These are phyloP conservation scores for Gossypium raimondii DNA, from an alignment of 345 rosid genomes.

Conservation along the genomic window DNA sequence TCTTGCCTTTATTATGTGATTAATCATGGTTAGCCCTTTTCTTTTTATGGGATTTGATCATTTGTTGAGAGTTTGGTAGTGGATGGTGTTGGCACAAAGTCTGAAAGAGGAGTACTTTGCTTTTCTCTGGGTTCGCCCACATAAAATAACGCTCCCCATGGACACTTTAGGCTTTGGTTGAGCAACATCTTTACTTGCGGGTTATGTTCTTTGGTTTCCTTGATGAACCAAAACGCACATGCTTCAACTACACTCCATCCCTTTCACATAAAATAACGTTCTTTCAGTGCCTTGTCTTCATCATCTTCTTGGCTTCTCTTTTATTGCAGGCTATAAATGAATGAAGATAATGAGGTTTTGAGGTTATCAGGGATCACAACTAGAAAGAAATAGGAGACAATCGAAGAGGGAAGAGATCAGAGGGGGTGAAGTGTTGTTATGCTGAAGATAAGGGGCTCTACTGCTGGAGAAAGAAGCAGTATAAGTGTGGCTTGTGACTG, in stretches of 20 bases:
- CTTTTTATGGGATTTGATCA: conserved; percentile 16
- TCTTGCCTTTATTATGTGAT: conserved; percentile 12
- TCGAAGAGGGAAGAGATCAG: conserved; percentile 4
- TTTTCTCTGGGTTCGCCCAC: conserved; percentile 29
- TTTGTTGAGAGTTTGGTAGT: conserved; percentile 6
- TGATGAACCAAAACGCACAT: conserved; percentile 30
- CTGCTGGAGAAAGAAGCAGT: conserved; percentile 31
- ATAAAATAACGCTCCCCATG: conserved; percentile 43
- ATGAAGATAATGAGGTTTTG: conserved; percentile 43
- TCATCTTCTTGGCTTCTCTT: conserved; percentile 8
- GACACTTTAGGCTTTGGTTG: conserved; percentile 7
- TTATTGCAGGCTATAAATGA: conserved; percentile 49
- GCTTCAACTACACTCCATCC: conserved; percentile 32
- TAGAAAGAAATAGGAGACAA: conserved; percentile 1
- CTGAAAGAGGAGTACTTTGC: conserved; percentile 10
- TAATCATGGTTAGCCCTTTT: conserved; percentile 19
- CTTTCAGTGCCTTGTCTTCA: conserved; percentile 13
- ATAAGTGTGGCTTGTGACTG: conserved; percentile 57
- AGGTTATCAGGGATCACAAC: neutral
- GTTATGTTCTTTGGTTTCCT: conserved; percentile 35
- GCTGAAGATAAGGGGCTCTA: conserved; percentile 55
- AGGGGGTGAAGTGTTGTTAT: conserved; percentile 29
- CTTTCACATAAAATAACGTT: conserved; percentile 59
- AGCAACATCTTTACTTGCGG: conserved; percentile 32
- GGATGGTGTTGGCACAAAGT: conserved; percentile 10